Base-by-base conservation (phyloP, 1,284 basidiomycete genomes). In the Rhizoctonia solani region DNA sequence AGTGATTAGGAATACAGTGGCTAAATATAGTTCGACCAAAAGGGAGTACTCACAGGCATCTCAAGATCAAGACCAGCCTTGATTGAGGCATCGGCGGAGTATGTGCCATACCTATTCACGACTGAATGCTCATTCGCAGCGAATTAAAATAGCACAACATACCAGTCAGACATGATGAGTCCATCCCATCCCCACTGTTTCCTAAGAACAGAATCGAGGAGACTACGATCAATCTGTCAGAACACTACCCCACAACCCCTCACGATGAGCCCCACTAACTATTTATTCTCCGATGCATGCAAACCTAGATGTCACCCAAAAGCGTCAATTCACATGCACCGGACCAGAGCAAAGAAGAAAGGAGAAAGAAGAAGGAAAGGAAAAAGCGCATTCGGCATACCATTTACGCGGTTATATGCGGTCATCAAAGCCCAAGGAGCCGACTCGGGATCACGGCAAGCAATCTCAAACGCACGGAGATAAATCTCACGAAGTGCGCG, bases 401-500 rank as follows among this genome's bases (percentile, higher is more conserved):
- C 54, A 39, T 66, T 66, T 47, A 68, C 61, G 41, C 67, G 61
- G 52, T 68, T 63, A 34, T 69, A 69, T 1, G 56, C 54, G 0
- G 73, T 70, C 73, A 74, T 74, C 54, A 74, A 66, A 2, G 70
- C 50, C 66, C 67, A 69, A 2, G 56, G 70, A 32, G 61, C 70
- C 49, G 50, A 61, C 32, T 71, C 69, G 19, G 39, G 39, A 27
- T 54, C 54, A 8, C 68, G 47, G 21, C 44, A 34, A 1, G 67
- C 68, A 47, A 72, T 65, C 70, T 76, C 82, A 70, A 78, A 88
- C 79, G 88, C 87, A 73, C 87, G 85, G 21, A 89, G 79, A 74
- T 90, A 89, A 53, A 90, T 80, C 74, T 90, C 88, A 66, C 87
- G 81, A 23, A 90, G 76, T 25, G 87, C 85, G 49, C 87, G 79